phyloP scores from a whole-genome alignment of 2,329 filamentous ascomycete genomes.

The Ophiostoma piceae region DNA sequence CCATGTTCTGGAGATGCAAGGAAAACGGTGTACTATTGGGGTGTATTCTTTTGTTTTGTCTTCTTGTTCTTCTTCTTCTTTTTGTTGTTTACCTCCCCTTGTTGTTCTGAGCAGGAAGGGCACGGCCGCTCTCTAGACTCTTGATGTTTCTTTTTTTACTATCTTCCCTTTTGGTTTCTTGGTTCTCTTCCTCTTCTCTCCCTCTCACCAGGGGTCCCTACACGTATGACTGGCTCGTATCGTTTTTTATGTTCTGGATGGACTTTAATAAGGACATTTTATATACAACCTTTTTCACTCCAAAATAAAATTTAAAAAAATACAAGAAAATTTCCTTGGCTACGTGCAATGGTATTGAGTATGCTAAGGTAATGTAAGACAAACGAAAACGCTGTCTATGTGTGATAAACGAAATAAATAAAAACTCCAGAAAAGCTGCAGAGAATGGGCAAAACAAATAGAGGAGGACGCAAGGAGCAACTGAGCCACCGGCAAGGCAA shows the following conservation, averaged over 20 bases:
- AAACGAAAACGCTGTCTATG: not conserved
- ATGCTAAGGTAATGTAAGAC: not conserved
- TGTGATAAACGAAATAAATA: not conserved
- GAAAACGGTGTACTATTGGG: not conserved
- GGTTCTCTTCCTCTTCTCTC: constrained; percentile 25
- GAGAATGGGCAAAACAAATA: not conserved
- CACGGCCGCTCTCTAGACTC: constrained; percentile 26
- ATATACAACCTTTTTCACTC: constrained; percentile 18
- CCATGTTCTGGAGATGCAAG: not conserved
- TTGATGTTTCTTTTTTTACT: constrained; percentile 21
- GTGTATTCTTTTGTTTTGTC: not conserved
- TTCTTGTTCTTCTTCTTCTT: not conserved
- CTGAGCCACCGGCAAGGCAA: not conserved
- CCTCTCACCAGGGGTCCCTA: not conserved
- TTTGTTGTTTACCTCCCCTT: constrained; percentile 8
- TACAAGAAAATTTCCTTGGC: constrained; percentile 18
- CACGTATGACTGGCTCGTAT: constrained; percentile 51
- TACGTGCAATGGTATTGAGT: not conserved
- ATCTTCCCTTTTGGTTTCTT: constrained; percentile 18
- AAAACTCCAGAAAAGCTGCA: constrained; percentile 1
- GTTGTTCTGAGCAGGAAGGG: constrained; percentile 20
- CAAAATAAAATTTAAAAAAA: constrained; percentile 18
- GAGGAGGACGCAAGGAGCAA: not conserved
- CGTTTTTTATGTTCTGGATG: constrained; percentile 26
- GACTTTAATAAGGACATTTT: constrained; percentile 23